Conservation (phyloP, 169 alveolate species). For the Cryptosporidium viatorum region DNA sequence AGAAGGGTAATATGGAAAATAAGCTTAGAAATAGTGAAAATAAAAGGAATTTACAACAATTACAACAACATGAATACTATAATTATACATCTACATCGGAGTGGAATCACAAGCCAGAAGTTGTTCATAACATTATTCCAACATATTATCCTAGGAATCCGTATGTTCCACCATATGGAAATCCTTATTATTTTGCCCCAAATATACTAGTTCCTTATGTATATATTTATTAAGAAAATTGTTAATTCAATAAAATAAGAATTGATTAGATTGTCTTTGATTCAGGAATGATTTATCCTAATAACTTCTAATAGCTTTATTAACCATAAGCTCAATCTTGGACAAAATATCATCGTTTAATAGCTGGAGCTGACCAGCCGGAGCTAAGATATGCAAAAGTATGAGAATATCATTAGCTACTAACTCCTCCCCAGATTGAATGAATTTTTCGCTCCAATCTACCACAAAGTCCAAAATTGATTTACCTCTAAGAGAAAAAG, state of each 20-base stretch:
- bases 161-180: slow-evolving; percentile 72
- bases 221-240: slow-evolving; percentile 32
- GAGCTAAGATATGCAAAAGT: slow-evolving; percentile 58
- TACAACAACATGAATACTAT: slow-evolving; percentile 45
- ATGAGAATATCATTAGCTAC: slow-evolving; percentile 30
- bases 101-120: slow-evolving; percentile 65
- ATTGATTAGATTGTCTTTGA: background rate
- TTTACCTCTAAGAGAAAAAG: slow-evolving; percentile 50
- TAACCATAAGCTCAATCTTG: slow-evolving; percentile 38
- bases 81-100: slow-evolving; percentile 68
- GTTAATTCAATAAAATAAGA: background rate
- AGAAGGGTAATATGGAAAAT: background rate
- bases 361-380: slow-evolving; percentile 61
- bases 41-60: slow-evolving; percentile 15
- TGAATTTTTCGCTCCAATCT: slow-evolving; percentile 54
- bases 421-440: background rate
- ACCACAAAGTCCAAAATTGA: slow-evolving; percentile 38
- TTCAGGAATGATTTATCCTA: background rate
- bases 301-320: background rate
- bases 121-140: slow-evolving; percentile 51
- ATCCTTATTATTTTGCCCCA: slow-evolving; percentile 74
- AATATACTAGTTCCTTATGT: slow-evolving; percentile 65
- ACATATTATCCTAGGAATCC: slow-evolving; percentile 74
- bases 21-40: slow-evolving; percentile 33
- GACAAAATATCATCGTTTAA: slow-evolving; percentile 35